Conservation (phyloP, 345 rosid genomes). For the Raphanus sativus region DNA sequence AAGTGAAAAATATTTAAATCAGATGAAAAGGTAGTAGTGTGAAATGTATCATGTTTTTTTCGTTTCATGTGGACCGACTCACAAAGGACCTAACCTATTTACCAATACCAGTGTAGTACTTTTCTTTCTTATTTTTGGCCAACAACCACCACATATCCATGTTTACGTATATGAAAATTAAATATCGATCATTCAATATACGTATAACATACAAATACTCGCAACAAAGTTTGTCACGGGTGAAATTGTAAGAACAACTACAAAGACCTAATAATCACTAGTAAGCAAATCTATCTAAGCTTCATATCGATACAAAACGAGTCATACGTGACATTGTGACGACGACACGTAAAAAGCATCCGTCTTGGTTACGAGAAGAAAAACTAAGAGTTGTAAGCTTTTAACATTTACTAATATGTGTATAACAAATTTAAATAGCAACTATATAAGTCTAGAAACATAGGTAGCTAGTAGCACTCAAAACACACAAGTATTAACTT, state of each 20-base stretch:
- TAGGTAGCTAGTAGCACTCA: slow-evolving; percentile 15
- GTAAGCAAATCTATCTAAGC: neutral
- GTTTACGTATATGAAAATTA: neutral
- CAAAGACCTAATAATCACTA: neutral
- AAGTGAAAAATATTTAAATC: neutral
- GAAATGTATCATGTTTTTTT: slow-evolving; percentile 21
- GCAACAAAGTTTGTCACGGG: slow-evolving; percentile 35
- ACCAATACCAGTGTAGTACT: neutral
- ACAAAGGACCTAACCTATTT: neutral
- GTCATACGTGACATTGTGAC: neutral
- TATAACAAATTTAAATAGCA: neutral
- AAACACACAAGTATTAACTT: neutral
- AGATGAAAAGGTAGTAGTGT: slow-evolving; percentile 7
- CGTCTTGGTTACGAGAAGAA: neutral
- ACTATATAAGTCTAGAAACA: slow-evolving; percentile 22
- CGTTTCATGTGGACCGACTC: slow-evolving; percentile 27
- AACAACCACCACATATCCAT: slow-evolving; percentile 25
- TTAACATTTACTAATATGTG: slow-evolving; percentile 4
- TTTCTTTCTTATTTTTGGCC: slow-evolving; percentile 3
- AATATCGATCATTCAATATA: neutral
- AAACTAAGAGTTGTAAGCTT: neutral
- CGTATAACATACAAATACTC: neutral
- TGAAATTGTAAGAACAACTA: neutral
- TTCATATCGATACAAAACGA: neutral
- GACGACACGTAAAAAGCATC: slow-evolving; percentile 22